These are phyloP conservation scores for Curvularia sp. DNA, from an alignment of 2,329 filamentous ascomycete species.

Conservation along the genomic window DNA sequence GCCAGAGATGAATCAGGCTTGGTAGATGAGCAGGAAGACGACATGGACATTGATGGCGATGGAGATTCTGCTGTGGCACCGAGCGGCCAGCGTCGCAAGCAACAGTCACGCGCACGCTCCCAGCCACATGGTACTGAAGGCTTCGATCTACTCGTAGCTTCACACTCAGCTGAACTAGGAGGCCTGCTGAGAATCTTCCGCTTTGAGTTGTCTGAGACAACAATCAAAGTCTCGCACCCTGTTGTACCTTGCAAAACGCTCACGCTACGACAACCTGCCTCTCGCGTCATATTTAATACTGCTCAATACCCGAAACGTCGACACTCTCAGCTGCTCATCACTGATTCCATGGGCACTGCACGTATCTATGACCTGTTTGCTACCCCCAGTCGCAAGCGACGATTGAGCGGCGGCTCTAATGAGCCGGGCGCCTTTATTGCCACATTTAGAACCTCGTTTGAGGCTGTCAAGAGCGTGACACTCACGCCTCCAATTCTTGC, in stretches of 20 bases:
- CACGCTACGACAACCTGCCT: constrained; percentile 58
- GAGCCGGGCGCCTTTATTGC: constrained; percentile 42
- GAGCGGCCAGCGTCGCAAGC: constrained; percentile 28
- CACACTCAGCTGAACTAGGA: constrained; percentile 50
- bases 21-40: constrained; percentile 34
- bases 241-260: constrained; percentile 56
- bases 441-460: constrained; percentile 46
- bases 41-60: constrained; percentile 48
- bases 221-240: constrained; percentile 46
- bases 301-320: constrained; percentile 60
- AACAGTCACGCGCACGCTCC: constrained; percentile 33
- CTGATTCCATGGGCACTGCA: constrained; percentile 62
- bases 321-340: constrained; percentile 63
- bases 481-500: constrained; percentile 41
- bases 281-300: constrained; percentile 62
- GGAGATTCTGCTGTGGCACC: constrained; percentile 29
- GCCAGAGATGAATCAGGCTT: constrained; percentile 28
- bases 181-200: constrained; percentile 53
- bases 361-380: constrained; percentile 65
- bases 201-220: constrained; percentile 47
- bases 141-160: constrained; percentile 52
- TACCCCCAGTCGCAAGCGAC: constrained; percentile 32
- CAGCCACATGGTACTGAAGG: constrained; percentile 32
- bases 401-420: constrained; percentile 18
- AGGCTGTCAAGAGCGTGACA: constrained; percentile 34